Evolutionary conservation across 495 filamentous ascomycete genomes (phyloP), one percentile per base, ranked within the genome.

Genomic region (Hypoxylon subgilvum): DNA sequence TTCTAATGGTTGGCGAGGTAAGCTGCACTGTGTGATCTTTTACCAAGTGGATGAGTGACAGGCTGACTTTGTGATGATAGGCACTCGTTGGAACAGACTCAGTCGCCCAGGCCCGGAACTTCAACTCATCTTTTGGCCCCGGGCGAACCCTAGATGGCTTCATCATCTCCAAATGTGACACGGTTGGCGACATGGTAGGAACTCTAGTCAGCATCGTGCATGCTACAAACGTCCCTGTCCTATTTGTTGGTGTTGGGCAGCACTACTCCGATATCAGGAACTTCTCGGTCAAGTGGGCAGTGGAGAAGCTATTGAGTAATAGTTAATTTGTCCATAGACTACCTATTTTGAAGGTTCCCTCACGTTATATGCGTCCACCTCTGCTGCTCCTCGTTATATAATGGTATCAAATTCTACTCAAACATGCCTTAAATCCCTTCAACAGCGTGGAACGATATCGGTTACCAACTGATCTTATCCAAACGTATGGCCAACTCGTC

Each of bases 81-180:
- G 94, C 94, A 16, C 81, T 98, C 6, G 95, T 97, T 2, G 94
- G 94, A 17, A 93, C 88, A 6, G 95, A 98, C 71, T 90, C 88
- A 14, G 95, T 98, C 31, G 88, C 89, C 53, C 94, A 98, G 77
- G 94, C 95, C 4, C 79, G 92, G 46, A 96, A 96, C 66, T 98
- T 98, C 78, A 97, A 97, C 67, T 83, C 85, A 18, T 88, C 89
- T 2, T 98, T 98, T 77, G 94, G 93, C 4, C 78, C 82, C 2
- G 89, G 84, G 22, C 81, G 91, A 59, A 83, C 84, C 42, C 70
- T 95, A 39, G 94, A 98, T 72, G 94, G 94, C 2, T 98, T 98
- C 67, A 96, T 98, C 63, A 96, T 98, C 66, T 92, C 87, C 54
- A 98, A 98, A 69, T 98, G 94, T 72, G 94, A 98, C 74, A 98